These are phyloP conservation scores for Syzygium aqueum DNA, from an alignment of 345 rosid genomes.

Conservation along the genomic window DNA sequence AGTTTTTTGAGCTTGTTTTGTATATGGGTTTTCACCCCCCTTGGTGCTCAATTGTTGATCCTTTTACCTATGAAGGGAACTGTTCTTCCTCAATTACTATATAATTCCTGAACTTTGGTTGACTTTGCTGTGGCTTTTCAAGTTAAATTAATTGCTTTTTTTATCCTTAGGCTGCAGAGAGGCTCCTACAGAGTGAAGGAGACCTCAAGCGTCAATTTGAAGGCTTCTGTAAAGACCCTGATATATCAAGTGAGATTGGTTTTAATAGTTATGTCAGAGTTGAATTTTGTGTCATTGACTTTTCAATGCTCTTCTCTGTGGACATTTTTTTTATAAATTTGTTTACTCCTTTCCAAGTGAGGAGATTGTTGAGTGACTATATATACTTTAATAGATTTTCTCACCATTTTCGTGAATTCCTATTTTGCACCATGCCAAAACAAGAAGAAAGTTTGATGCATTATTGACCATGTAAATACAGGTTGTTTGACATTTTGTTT, in stretches of 20 bases:
- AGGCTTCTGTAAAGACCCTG: conserved; percentile 50
- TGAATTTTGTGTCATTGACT: neutral
- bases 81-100: neutral
- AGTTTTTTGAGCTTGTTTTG: neutral
- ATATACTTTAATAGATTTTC: neutral
- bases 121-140: neutral
- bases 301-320: neutral
- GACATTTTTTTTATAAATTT: neutral
- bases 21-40: neutral
- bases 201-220: conserved; percentile 54
- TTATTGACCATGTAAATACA: neutral
- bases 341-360: neutral
- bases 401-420: neutral
- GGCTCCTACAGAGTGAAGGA: conserved; percentile 51
- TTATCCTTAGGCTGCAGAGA: conserved; percentile 71
- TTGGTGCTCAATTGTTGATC: neutral
- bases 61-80: neutral
- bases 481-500: neutral
- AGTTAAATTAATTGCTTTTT: neutral
- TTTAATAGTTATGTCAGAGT: neutral
- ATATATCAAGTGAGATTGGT: conserved; percentile 49
- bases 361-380: neutral
- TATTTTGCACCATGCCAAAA: neutral
- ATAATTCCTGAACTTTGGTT: neutral
- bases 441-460: neutral